These are phyloP conservation scores for thale cress (Arabidopsis thaliana) DNA, from an alignment of 345 rosid species.

Conservation along the genomic window TAIR10.1 NC_003075.7:8480501-8481000, in stretches of 20 bases:
- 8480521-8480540: constrained; percentile 49
- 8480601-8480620: constrained; percentile 68
- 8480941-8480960: constrained; percentile 60
- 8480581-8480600: constrained; percentile 52
- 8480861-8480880: constrained; percentile 70
- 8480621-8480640: constrained; percentile 74
- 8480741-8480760: constrained; percentile 73
- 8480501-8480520: background rate
- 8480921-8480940: constrained; percentile 68
- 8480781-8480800: constrained; percentile 59
- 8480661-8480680: constrained; percentile 64
- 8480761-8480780: constrained; percentile 61
- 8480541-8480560: constrained; percentile 66
- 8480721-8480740: constrained; percentile 60
- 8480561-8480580: constrained; percentile 68
- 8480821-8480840: constrained; percentile 48
- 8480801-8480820: constrained; percentile 53
- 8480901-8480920: constrained; percentile 76
- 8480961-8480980: constrained; percentile 50
- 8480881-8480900: constrained; percentile 72
- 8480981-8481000: constrained; percentile 58
- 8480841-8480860: constrained; percentile 56
- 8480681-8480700: constrained; percentile 65
- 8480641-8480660: constrained; percentile 61
- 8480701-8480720: constrained; percentile 54